Percentiles rank a stretch among this genome's conserved stretches.
These are phyloP conservation scores for Gonium pectorale DNA, from an alignment of 139 green algal species.

Conservation along the genomic window DNA sequence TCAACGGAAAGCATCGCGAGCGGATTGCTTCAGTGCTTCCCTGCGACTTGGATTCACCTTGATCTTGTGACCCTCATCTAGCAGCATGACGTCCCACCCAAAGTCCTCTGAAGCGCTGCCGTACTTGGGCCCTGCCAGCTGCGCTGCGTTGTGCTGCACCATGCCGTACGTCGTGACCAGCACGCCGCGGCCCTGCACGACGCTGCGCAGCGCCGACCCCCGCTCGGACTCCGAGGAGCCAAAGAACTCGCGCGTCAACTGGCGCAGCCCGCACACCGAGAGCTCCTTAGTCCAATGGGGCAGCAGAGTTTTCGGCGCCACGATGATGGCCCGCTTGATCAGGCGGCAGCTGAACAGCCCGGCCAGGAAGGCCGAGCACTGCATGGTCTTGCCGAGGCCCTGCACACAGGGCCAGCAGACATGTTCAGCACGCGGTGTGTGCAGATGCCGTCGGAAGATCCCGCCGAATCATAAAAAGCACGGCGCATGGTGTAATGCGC, in stretches of 20 bases:
- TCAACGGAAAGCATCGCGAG: too few relatives aligned
- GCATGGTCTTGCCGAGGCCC: slow-evolving; percentile 84
- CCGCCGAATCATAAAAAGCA: too few relatives aligned
- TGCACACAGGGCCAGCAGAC: too few relatives aligned
- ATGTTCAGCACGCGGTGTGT: too few relatives aligned
- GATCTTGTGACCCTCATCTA: slow-evolving; percentile 89
- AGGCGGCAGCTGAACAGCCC: slow-evolving; percentile 68
- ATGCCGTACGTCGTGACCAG: slow-evolving; percentile 96
- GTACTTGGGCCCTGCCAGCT: slow-evolving; percentile 49
- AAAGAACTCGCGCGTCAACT: slow-evolving; percentile 30
- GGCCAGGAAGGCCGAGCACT: slow-evolving; percentile 86
- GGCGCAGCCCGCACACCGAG: slow-evolving; percentile 74
- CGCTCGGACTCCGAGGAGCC: slow-evolving; percentile 50
- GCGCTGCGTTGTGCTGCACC: slow-evolving; percentile 84
- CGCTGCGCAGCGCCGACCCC: slow-evolving; percentile 35
- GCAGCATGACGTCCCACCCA: slow-evolving; percentile 90
- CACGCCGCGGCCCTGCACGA: slow-evolving; percentile 61
- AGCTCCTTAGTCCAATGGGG: slow-evolving; percentile 92
- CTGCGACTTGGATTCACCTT: too few relatives aligned
- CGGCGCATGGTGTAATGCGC: too few relatives aligned
- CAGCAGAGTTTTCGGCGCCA: slow-evolving; percentile 93
- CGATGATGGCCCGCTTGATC: slow-evolving; percentile 70
- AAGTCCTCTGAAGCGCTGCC: neutral
- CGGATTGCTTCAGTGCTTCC: too few relatives aligned
- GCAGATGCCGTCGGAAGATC: too few relatives aligned